A percentile compares a stretch with the other conserved stretches of the same genome.
Evolutionary conservation across 805 yeast species (phyloP).

Genomic region (Candida lessepsii): DNA sequence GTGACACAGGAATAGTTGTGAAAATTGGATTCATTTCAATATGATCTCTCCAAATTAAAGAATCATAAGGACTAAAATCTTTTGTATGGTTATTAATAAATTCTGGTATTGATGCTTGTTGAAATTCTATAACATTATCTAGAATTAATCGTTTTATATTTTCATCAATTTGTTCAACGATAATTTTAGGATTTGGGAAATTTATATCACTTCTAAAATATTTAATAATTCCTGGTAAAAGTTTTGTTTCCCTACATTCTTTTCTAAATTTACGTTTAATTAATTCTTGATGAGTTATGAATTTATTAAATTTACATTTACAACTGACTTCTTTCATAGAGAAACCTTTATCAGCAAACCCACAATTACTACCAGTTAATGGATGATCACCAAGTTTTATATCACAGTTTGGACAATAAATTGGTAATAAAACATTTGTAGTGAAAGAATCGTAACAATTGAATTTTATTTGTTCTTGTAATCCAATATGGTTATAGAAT

Average conservation of each 20-base stretch:
- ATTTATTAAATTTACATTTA: slow-evolving; percentile 13
- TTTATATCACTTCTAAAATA: slow-evolving; percentile 4
- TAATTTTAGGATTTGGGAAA: neutral
- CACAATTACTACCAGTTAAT: slow-evolving; percentile 3
- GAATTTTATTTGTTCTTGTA: neutral
- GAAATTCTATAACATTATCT: slow-evolving; percentile 14
- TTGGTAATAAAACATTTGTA: neutral
- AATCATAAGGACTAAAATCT: neutral
- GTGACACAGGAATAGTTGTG: neutral
- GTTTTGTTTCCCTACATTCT: neutral
- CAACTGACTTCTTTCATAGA: slow-evolving; percentile 10
- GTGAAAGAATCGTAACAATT: neutral
- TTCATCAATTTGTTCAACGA: neutral
- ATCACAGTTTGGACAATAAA: slow-evolving; percentile 18
- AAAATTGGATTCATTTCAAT: slow-evolving; percentile 7
- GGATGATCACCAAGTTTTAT: neutral
- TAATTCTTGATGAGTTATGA: slow-evolving; percentile 21
- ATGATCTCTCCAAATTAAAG: slow-evolving; percentile 6
- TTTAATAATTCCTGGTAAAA: slow-evolving; percentile 1
- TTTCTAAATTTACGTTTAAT: slow-evolving; percentile 19
- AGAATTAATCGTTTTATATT: slow-evolving; percentile 20
- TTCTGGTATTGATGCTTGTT: neutral
- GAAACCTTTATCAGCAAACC: slow-evolving; percentile 14
- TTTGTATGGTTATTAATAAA: neutral
- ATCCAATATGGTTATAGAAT: neutral